Conservation (phyloP, 2,329 filamentous ascomycete genomes). For the Diaporthe eres region DNA sequence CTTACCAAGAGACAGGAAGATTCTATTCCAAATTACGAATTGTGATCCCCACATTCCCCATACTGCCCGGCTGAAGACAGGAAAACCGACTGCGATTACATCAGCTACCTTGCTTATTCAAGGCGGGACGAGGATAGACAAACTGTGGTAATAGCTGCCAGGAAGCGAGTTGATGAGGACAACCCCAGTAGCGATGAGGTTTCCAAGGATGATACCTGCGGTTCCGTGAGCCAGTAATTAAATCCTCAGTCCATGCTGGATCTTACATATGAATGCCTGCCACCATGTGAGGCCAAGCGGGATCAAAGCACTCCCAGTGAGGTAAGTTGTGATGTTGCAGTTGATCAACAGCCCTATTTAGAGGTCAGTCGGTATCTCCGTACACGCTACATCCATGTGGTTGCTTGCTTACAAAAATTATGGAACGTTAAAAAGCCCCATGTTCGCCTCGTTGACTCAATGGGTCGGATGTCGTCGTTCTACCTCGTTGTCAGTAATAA, state of each 20-base stretch:
- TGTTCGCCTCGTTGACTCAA: conserved; percentile 57
- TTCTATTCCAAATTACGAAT: conserved; percentile 54
- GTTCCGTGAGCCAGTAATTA: neutral
- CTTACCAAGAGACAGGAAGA: conserved; percentile 57
- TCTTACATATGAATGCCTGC: conserved; percentile 57
- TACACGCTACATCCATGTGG: neutral
- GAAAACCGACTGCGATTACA: conserved; percentile 48
- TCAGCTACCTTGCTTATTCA: neutral
- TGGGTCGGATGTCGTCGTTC: conserved; percentile 66
- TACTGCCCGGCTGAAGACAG: conserved; percentile 51
- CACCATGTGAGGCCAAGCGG: conserved; percentile 58
- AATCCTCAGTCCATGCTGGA: conserved; percentile 41
- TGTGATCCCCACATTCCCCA: conserved; percentile 50
- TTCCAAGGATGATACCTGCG: conserved; percentile 52
- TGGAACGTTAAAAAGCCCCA: conserved; percentile 60
- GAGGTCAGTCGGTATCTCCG: neutral
- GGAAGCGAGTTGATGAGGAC: conserved; percentile 60
- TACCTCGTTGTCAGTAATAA: conserved; percentile 37
- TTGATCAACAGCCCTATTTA: conserved; percentile 59
- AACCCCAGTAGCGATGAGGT: conserved; percentile 55
- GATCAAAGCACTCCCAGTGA: conserved; percentile 58
- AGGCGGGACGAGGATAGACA: conserved; percentile 34
- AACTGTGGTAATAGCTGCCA: conserved; percentile 58
- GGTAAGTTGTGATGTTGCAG: conserved; percentile 58
- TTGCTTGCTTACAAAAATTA: conserved; percentile 52